These are phyloP conservation scores for Aspergillus novoparasiticus DNA, from an alignment of 2,329 filamentous ascomycete species.

Conservation along the genomic window DNA sequence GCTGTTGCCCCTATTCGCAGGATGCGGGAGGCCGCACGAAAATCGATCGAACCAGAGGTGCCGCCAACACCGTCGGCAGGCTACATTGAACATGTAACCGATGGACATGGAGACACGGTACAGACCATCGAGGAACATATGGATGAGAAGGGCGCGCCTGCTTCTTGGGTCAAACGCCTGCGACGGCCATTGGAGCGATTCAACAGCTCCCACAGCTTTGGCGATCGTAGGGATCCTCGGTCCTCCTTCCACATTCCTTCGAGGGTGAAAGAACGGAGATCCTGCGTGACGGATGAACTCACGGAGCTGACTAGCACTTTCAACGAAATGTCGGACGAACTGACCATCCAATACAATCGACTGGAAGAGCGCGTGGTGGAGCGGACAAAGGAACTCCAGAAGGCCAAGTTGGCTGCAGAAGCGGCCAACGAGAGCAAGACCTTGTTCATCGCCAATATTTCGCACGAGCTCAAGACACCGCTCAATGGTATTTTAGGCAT, in stretches of 20 bases:
- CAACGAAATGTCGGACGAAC: constrained; percentile 91
- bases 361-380: constrained; percentile 83
- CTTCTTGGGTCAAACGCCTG: constrained; percentile 19
- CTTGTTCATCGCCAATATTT: constrained; percentile 92
- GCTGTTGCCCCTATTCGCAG: constrained; percentile 78
- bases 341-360: constrained; percentile 81
- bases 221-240: neutral
- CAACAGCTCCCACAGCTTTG: constrained; percentile 10
- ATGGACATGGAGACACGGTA: neutral
- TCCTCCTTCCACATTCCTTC: constrained; percentile 81
- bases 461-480: constrained; percentile 79
- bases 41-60: constrained; percentile 63
- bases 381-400: constrained; percentile 79
- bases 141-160: constrained; percentile 18
- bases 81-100: neutral
- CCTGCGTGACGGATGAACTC: constrained; percentile 78
- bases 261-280: constrained; percentile 74
- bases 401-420: constrained; percentile 88
- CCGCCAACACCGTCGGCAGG: neutral
- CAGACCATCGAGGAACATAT: neutral
- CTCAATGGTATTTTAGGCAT: constrained; percentile 91
- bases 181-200: constrained; percentile 14
- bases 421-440: constrained; percentile 97
- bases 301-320: constrained; percentile 84
- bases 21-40: constrained; percentile 73